Evolutionary conservation across 2,329 filamentous ascomycete genomes (phyloP), one percentile per base, ranked within the genome.

Genomic region (Penicillium polonicum): DNA sequence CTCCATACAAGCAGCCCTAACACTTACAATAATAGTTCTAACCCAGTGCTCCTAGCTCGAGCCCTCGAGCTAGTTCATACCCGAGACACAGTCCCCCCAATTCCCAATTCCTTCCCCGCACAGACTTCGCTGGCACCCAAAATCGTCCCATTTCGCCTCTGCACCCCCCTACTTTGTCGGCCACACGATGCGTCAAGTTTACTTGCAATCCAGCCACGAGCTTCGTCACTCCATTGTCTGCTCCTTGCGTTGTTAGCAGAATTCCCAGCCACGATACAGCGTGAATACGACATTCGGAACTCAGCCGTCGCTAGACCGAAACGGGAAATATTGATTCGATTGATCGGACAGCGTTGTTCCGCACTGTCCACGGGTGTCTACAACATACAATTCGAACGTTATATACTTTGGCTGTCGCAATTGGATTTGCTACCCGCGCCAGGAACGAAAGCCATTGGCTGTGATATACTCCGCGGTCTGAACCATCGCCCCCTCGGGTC

Each of bases 141-240:
- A 65, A 57, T 51, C 52, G 54, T 64, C 57, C 56, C 53, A 44
- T 27, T 33, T 27, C 48, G 48, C 21, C 27, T 56, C 19, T 48
- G 36, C 46, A 4, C 51, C 60, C 64, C 60, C 65, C 64, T 60
- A 59, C 65, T 65, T 65, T 61, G 58, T 51, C 49, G 66, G 64
- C 64, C 71, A 66, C 72, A 74, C 69, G 48, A 76, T 76, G 73
- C 70, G 69, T 68, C 65, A 61, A 59, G 62, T 65, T 60, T 69
- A 52, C 38, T 45, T 57, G 55, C 31, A 59, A 61, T 27, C 21
- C 17, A 52, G 49, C 38, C 25, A 41, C 27, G 39, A 44, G 65
- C 62, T 56, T 63, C 57, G 49, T 60, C 61, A 45, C 60, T 43
- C 49, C 48, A 41, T 44, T 57, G 31, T 50, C 61, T 59, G 35